A percentile compares a stretch with the other conserved stretches of the same genome.
Conservation (phyloP, 176 grass and related monocot species). For the Bonia amplexicaulis region DNA sequence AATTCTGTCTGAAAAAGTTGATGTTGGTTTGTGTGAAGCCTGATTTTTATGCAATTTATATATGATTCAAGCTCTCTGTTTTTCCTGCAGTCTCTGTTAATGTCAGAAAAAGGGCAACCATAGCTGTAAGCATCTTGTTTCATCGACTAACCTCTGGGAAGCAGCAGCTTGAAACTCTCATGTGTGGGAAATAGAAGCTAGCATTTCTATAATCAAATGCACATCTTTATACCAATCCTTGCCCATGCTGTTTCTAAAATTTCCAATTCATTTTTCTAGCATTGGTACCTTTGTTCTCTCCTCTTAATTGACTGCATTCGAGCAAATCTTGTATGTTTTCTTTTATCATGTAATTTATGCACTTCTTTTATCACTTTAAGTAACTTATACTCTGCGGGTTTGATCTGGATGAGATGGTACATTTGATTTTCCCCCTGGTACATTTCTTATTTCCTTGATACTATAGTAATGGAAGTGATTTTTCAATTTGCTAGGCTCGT, state of each 20-base stretch:
- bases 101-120: not conserved
- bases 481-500: slow-evolving; percentile 59
- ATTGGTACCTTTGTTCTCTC: not conserved
- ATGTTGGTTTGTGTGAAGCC: not conserved
- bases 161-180: not conserved
- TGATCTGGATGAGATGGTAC: not conserved
- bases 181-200: not conserved
- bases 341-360: not conserved
- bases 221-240: not conserved
- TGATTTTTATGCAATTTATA: not conserved
- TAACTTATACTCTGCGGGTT: not conserved
- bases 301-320: not conserved
- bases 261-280: not conserved
- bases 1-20: not conserved
- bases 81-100: not conserved
- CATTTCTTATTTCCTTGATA: slow-evolving; percentile 13
- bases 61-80: not conserved
- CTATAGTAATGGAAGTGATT: slow-evolving; percentile 8
- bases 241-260: not conserved
- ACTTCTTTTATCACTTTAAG: not conserved
- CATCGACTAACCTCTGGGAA: not conserved
- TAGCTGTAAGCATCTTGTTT: not conserved
- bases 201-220: not conserved
- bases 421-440: not conserved
- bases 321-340: not conserved